Evolutionary conservation across 352 stramenopile genomes (phyloP), one percentile per base, ranked within the genome.

Genomic region (Phytopythium ostracodes): DNA sequence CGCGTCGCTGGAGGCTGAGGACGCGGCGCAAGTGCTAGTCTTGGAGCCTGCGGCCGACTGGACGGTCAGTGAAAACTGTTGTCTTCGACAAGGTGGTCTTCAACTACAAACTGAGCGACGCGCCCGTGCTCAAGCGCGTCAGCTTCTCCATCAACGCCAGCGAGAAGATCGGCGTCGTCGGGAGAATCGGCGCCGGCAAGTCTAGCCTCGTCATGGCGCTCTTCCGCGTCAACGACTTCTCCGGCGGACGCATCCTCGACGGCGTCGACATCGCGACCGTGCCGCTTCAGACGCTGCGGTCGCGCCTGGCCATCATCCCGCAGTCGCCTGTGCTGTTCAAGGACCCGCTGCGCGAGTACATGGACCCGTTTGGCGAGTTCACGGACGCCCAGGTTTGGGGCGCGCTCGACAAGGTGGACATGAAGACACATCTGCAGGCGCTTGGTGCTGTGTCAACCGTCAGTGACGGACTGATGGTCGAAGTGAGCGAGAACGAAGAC

Each of bases 251-350:
- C 40, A 68, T n/a, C n/a, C n/a, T 87, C 5, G 75, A 81, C 44
- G 77, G 67, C 10, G 53, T 74, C 7, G 73, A 87, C 38, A 81
- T 75, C n/a, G 44, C 66, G 11, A 72, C 55, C 2, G 9, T 84
- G 0, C 60, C 65, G 4, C 53, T 87, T 6, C 55, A 61, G 15
- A 70, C 33, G 9, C 61, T 81, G 24, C 67, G 73, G 4, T 62
- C 50, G 2, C 35, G 43, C 2, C 58, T 88, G 58, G 80, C 78
- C 2, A 84, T 87, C 67, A 85, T 85, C 44, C 75, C 77, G n/a
- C 77, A 87, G 59, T 69, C 97, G 29, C 92, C 95, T 12, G 87
- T 98, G 17, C 65, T 98, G 11, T 98, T 98, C 72, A 90, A 84
- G 33, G 94, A 91, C 17, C 82, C 76, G 10, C 73, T 98, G 20